Evolutionary conservation across 169 alveolate genomes (phyloP), one percentile per base, ranked within the genome.

Genomic region (Babesia bovis): DNA sequence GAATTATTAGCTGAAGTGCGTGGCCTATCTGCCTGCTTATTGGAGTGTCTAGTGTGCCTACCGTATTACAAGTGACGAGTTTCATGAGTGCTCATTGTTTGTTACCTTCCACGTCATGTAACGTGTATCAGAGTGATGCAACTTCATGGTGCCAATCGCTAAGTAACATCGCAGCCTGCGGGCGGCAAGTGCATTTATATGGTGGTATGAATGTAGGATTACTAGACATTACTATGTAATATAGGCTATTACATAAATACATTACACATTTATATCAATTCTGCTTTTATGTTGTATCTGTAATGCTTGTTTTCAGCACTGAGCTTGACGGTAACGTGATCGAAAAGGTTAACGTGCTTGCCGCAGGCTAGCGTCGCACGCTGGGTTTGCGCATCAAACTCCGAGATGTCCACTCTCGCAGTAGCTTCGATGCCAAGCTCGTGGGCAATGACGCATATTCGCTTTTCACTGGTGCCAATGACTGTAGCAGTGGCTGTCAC

Each of bases 391-490:
- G 60, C 74, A 66, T 67, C 73, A 12, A 67, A 69, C 44, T 78
- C 87, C 25, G 57, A 58, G 40, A 66, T 58, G 33, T 82, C 87
- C 17, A 72, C 72, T 35, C 76, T 81, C 28, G 72, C 75, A 23
- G 82, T 49, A 7, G 84, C 74, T 42, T 84, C 83, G 17, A 67
- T 60, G 15, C 71, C 84, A 40, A 70, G 47, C 44, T 73, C 59
- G 33, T 32, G 42, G 4, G 78, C 32, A 36, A 52, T 61, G 56
- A 84, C 69, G 75, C 82, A 44, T 25, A 90, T 84, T 56, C 87
- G 90, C 53, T 88, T 75, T 50, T 88, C 94, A 63, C 73, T 83
- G 28, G 68, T 72, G 36, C 90, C 94, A 45, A 90, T 69, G 51
- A 90, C 85, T 4, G 89, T 83, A 32, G 84, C 76, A 2, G 70